A percentile compares a stretch with the other conserved stretches of the same genome.
phyloP scores from a whole-genome alignment of 352 stramenopile genomes.

The Thraustochytrium striatum region DNA sequence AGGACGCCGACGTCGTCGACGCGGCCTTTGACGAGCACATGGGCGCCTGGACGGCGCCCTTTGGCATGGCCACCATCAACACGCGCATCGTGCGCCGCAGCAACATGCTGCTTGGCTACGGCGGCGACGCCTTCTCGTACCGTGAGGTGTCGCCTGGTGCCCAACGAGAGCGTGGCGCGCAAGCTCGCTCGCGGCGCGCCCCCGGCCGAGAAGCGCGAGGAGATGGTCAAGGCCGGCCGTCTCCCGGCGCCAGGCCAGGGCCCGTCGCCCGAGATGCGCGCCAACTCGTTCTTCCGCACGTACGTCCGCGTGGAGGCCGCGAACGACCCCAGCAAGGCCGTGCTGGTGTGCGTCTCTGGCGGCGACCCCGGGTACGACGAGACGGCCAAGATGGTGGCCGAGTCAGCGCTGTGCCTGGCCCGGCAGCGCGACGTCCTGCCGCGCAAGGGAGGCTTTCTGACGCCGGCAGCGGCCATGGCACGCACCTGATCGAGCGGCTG shows the following conservation, averaged over 20 bases:
- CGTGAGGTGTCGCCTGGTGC: constrained; percentile 6
- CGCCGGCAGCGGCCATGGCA: constrained; percentile 16
- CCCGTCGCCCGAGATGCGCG: constrained; percentile 2
- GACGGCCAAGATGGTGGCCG: constrained; percentile 39
- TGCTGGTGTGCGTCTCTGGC: constrained; percentile 2
- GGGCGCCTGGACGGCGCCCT: constrained; percentile 22
- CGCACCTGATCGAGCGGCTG: constrained; percentile 19
- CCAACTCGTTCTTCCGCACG: constrained; percentile 21
- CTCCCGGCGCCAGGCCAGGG: constrained; percentile 28
- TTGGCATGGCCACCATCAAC: constrained; percentile 50
- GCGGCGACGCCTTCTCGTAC: constrained; percentile 19
- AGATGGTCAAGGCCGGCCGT: constrained; percentile 34
- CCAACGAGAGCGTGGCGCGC: not conserved
- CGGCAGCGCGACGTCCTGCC: not conserved
- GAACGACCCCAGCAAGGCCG: not conserved
- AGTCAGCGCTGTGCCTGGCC: constrained; percentile 25
- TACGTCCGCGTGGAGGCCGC: not conserved
- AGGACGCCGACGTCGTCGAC: not conserved
- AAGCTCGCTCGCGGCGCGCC: not conserved
- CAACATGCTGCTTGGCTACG: not conserved
- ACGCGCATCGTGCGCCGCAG: constrained; percentile 46
- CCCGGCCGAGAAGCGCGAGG: constrained; percentile 18
- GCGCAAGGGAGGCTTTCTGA: constrained; percentile 26
- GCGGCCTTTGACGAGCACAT: not conserved
- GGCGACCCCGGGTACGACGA: constrained; percentile 29